These are phyloP conservation scores for Centrapalus pauciflorus DNA, from an alignment of 129 eudicot species.

Conservation along the genomic window DNA sequence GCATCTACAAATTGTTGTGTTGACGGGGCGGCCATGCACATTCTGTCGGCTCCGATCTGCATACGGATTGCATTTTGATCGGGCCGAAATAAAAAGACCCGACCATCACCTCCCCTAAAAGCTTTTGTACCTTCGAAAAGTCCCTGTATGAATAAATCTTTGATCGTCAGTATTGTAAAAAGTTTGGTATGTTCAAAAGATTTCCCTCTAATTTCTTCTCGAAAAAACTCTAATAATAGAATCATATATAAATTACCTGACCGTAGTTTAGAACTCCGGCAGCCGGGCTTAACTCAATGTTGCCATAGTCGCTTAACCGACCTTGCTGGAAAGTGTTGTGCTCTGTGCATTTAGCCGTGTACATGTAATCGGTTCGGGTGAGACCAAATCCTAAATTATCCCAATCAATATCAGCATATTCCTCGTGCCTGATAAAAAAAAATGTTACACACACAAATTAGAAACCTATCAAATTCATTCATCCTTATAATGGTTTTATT, in stretches of 20 bases:
- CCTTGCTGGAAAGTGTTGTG: constrained; percentile 46
- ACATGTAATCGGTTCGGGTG: constrained; percentile 71
- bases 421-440: constrained; percentile 32
- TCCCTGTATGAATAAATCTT: constrained; percentile 37
- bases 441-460: background rate
- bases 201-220: no score
- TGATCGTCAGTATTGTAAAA: background rate
- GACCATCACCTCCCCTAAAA: constrained; percentile 59
- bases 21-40: constrained; percentile 90
- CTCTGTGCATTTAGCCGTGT: constrained; percentile 47
- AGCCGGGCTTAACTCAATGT: constrained; percentile 73
- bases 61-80: constrained; percentile 77
- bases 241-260: constrained; percentile 38
- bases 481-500: background rate
- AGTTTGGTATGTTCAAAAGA: background rate
- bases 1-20: constrained; percentile 74
- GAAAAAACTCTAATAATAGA: background rate
- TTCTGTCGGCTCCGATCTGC: constrained; percentile 84
- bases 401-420: constrained; percentile 65
- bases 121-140: constrained; percentile 88
- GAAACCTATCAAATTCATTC: background rate
- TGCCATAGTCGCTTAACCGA: constrained; percentile 45
- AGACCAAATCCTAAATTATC: constrained; percentile 75
- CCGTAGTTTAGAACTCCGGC: constrained; percentile 92
- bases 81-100: constrained; percentile 68